Conservation (phyloP, 164 flowering plant genomes). For the Magnolia kwangsiensis region DNA sequence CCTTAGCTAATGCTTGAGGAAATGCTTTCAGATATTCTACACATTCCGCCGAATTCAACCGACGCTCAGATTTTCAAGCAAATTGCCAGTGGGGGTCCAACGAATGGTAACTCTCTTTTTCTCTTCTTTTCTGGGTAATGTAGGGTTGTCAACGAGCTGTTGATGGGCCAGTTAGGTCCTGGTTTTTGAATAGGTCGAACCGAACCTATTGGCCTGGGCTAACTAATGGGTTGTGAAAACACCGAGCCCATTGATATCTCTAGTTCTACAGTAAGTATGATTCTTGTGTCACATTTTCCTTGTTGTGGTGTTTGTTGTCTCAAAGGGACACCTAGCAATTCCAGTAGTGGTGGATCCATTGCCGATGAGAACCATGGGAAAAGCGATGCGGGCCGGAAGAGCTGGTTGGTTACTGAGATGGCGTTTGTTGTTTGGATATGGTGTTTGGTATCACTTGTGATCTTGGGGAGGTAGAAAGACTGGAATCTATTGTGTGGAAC, state of each 20-base stretch:
- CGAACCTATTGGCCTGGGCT: too few relatives aligned
- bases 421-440: constrained; percentile 22
- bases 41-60: constrained; percentile 28
- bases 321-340: background rate
- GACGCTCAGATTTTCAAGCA: constrained; percentile 32
- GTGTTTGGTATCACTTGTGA: constrained; percentile 13
- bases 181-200: too few relatives aligned
- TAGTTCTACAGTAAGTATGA: background rate
- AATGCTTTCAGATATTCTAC: constrained; percentile 23
- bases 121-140: background rate
- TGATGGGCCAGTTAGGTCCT: too few relatives aligned
- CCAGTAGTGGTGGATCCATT: background rate
- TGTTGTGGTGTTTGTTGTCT: background rate
- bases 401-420: background rate
- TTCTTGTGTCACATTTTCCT: background rate
- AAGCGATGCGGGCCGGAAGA: background rate
- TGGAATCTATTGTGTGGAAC: background rate
- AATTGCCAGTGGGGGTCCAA: constrained; percentile 6
- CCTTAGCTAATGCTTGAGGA: too few relatives aligned
- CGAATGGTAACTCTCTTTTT: constrained; percentile 3
- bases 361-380: background rate
- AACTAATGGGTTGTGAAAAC: too few relatives aligned
- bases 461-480: background rate
- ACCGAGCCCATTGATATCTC: too few relatives aligned
- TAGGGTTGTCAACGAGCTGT: too few relatives aligned